These are phyloP conservation scores for Nannizzia gypsea DNA, from an alignment of 2,329 filamentous ascomycete species.

Conservation along the genomic window DNA sequence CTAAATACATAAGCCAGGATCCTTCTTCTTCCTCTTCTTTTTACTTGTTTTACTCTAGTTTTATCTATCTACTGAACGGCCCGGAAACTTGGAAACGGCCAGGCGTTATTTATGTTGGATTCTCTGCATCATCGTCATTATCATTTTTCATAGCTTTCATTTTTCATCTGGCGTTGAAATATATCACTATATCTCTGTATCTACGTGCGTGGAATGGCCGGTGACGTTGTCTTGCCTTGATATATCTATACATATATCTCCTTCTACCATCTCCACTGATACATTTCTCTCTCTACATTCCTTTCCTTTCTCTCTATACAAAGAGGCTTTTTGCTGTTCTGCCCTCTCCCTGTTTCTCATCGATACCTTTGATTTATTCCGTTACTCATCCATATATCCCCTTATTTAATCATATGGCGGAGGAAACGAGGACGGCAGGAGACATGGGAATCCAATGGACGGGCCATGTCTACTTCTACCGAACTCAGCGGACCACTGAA, in stretches of 20 bases:
- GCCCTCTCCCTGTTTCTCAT: neutral
- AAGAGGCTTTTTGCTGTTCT: neutral
- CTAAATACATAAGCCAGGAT: neutral
- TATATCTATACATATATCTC: neutral
- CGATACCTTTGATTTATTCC: neutral
- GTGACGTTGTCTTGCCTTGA: neutral
- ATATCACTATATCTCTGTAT: neutral
- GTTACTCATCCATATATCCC: neutral
- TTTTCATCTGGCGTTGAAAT: neutral
- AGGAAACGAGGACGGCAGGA: neutral
- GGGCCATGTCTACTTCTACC: neutral
- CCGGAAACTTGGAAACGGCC: constrained; percentile 1
- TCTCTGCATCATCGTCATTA: neutral
- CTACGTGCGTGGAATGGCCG: neutral
- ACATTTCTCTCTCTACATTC: neutral
- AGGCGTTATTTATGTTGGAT: neutral
- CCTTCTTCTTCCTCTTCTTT: neutral
- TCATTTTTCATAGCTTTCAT: neutral
- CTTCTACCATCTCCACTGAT: neutral
- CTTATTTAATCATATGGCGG: constrained; percentile 2
- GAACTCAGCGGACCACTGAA: neutral
- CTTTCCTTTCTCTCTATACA: neutral
- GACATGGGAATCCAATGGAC: neutral
- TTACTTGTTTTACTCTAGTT: neutral
- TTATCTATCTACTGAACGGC: neutral